Evolutionary conservation across 2,329 filamentous ascomycete species (phyloP).

Genomic region (Acrocalymma vagum): DNA sequence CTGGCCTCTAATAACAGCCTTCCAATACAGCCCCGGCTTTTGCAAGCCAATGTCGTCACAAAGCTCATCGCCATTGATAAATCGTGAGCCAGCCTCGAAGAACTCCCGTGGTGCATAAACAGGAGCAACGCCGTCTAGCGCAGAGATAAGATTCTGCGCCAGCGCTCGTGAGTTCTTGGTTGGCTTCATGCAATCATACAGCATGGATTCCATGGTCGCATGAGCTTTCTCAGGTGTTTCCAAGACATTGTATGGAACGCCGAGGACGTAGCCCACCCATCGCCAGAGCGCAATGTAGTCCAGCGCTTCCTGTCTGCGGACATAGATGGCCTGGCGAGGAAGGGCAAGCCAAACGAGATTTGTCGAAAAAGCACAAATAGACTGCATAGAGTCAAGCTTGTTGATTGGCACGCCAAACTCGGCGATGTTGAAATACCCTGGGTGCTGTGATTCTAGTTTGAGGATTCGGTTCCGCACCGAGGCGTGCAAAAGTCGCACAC

Average conservation of each 20-base stretch:
- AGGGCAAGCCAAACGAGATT: background rate
- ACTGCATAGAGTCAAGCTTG: slow-evolving; percentile 2
- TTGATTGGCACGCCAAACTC: background rate
- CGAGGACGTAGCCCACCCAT: slow-evolving; percentile 1
- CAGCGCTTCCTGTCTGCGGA: background rate
- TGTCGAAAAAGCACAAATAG: background rate
- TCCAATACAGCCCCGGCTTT: slow-evolving; percentile 1
- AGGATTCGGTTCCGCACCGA: slow-evolving; percentile 1
- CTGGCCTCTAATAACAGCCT: background rate
- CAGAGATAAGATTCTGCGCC: background rate
- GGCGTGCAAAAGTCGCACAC: background rate
- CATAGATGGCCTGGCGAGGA: background rate
- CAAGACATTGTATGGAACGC: background rate
- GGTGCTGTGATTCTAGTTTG: background rate
- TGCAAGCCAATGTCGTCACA: background rate
- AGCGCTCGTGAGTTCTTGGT: background rate
- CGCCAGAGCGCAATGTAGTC: slow-evolving; percentile 5
- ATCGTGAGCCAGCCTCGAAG: background rate
- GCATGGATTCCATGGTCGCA: background rate
- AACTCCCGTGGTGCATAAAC: background rate
- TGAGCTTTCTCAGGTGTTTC: background rate
- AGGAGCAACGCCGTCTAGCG: background rate
- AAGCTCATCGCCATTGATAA: background rate
- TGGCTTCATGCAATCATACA: background rate
- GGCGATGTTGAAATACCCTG: background rate